Evolutionary conservation across 1,284 basidiomycete species (phyloP).

Genomic region (Sporisorium scitamineum): DNA sequence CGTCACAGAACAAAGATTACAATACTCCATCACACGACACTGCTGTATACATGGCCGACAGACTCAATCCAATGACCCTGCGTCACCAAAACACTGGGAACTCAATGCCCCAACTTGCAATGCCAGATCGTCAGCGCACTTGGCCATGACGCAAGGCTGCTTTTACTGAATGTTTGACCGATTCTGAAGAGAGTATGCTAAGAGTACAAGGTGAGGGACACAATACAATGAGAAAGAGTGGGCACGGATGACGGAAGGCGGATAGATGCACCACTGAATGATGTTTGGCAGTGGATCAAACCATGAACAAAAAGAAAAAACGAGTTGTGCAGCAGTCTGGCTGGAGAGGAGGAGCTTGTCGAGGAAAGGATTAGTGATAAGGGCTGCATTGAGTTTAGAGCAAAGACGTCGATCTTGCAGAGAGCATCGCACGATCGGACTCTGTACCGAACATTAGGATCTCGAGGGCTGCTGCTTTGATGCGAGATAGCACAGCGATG

Average conservation of each 20-base stretch:
- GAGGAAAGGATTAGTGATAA: neutral
- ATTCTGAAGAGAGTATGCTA: constrained; percentile 29
- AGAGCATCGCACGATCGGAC: neutral
- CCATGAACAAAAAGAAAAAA: neutral
- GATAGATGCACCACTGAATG: neutral
- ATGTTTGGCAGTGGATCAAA: neutral
- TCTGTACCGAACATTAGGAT: neutral
- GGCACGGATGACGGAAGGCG: neutral
- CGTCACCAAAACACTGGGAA: no score
- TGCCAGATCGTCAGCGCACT: neutral
- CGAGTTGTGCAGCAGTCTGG: neutral
- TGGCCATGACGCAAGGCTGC: neutral
- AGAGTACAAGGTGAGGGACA: constrained; percentile 32
- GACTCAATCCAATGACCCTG: neutral
- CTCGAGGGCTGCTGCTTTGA: neutral
- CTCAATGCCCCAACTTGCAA: no score
- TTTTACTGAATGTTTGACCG: constrained; percentile 4
- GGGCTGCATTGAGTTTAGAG: neutral
- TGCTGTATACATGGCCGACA: neutral
- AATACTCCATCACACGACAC: neutral
- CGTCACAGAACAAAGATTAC: neutral
- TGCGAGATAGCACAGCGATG: neutral
- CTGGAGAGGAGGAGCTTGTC: neutral
- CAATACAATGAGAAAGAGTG: constrained; percentile 21
- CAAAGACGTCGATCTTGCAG: neutral